Evolutionary conservation across 1,284 basidiomycete genomes (phyloP).

Genomic region (Paramarasmius palmivorus): DNA sequence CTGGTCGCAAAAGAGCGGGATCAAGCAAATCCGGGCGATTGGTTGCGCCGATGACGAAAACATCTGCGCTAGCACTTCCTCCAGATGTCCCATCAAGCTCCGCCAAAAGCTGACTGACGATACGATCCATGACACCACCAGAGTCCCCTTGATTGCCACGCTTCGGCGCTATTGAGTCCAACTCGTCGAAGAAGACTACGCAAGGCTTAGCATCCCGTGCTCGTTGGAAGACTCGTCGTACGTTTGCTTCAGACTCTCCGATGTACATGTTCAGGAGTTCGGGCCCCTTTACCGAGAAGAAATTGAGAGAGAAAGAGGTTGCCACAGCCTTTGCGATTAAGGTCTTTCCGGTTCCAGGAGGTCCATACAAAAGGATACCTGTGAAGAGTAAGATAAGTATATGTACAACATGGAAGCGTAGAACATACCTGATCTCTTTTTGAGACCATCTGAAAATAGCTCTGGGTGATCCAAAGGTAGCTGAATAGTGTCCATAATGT

Average conservation of each 20-base stretch:
- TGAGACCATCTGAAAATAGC: constrained; percentile 89
- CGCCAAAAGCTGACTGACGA: constrained; percentile 94
- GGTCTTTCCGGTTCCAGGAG: constrained; percentile 96
- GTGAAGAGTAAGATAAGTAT: not conserved
- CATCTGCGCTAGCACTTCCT: constrained; percentile 60
- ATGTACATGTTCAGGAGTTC: constrained; percentile 98
- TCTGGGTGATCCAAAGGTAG: constrained; percentile 94
- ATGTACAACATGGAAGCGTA: not conserved
- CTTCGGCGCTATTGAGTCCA: constrained; percentile 96
- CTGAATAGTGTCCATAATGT: constrained; percentile 97
- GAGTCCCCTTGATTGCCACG: constrained; percentile 94
- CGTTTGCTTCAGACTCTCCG: constrained; percentile 96
- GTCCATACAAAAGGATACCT: constrained; percentile 91
- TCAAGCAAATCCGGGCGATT: constrained; percentile 96
- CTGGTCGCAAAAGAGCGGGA: constrained; percentile 90
- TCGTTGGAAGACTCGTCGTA: constrained; percentile 88
- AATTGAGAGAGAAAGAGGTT: constrained; percentile 89
- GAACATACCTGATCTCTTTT: constrained; percentile 86
- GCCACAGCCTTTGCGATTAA: constrained; percentile 93
- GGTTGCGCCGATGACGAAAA: constrained; percentile 98
- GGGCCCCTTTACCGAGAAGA: constrained; percentile 96
- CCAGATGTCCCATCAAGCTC: constrained; percentile 92
- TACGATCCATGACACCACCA: constrained; percentile 97
- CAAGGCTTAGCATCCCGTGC: constrained; percentile 90
- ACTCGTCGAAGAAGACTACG: constrained; percentile 97